A percentile compares a stretch with the other conserved stretches of the same genome.
Conservation (phyloP, 352 stramenopile genomes). For the Phytophthora tentaculata region DNA sequence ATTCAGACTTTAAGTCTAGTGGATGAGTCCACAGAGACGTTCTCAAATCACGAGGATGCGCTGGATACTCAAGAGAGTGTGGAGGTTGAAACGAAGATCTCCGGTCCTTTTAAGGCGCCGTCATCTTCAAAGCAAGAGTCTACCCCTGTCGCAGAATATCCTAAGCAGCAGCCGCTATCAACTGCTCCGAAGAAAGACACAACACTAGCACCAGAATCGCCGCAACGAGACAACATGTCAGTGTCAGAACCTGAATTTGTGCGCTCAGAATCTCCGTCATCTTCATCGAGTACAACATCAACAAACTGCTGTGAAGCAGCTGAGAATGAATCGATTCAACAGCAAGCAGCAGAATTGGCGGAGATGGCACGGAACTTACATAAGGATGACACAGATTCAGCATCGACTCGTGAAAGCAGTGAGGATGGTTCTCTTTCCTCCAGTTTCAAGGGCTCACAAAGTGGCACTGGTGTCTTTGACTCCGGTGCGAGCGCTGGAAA, state of each 20-base stretch:
- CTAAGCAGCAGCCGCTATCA: not conserved
- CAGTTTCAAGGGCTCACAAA: slow-evolving; percentile 37
- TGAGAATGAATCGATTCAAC: slow-evolving; percentile 47
- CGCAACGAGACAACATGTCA: not conserved
- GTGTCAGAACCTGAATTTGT: not conserved
- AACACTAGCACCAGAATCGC: not conserved
- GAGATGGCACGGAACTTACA: slow-evolving; percentile 49
- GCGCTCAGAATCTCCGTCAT: slow-evolving; percentile 8
- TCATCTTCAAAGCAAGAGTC: not conserved
- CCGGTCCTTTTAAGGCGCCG: not conserved
- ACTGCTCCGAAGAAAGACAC: not conserved
- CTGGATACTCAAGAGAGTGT: not conserved
- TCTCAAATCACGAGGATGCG: slow-evolving; percentile 1
- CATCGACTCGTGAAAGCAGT: slow-evolving; percentile 38
- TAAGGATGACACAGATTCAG: slow-evolving; percentile 44
- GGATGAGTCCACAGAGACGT: slow-evolving; percentile 8
- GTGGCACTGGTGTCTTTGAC: slow-evolving; percentile 20
- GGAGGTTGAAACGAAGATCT: not conserved
- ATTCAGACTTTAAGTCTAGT: slow-evolving; percentile 18
- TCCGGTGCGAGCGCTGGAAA: slow-evolving; percentile 31
- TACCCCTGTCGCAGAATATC: not conserved
- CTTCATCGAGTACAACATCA: slow-evolving; percentile 8
- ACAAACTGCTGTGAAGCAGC: slow-evolving; percentile 22
- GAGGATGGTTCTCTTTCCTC: slow-evolving; percentile 38
- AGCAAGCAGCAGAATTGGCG: slow-evolving; percentile 43